Conservation (phyloP, 2,329 filamentous ascomycete genomes). For the Phialemoniopsis sp. region DNA sequence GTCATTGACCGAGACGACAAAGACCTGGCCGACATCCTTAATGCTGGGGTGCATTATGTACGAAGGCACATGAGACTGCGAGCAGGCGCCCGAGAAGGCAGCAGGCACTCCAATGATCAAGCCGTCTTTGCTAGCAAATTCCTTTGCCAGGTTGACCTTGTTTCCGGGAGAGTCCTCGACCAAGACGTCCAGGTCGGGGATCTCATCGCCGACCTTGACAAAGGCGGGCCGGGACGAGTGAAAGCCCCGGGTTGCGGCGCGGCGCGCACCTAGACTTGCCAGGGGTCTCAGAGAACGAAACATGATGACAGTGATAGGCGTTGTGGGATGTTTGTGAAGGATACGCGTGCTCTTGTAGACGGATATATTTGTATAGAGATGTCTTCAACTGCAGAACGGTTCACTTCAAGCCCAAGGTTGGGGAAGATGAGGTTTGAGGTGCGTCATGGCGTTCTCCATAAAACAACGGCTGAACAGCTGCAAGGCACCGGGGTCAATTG, state of each 20-base stretch:
- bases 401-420: no score
- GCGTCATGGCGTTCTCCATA: no score
- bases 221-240: constrained; percentile 58
- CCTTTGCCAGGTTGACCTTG: constrained; percentile 81
- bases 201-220: constrained; percentile 73
- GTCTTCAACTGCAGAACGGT: no score
- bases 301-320: no score
- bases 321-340: no score
- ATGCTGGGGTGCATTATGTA: constrained; percentile 79
- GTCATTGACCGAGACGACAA: constrained; percentile 91
- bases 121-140: constrained; percentile 67
- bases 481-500: no score
- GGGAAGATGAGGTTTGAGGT: no score
- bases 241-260: constrained; percentile 39
- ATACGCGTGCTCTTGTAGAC: no score
- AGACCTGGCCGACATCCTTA: constrained; percentile 77
- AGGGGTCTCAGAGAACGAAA: no score
- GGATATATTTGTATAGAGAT: no score
- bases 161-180: constrained; percentile 85
- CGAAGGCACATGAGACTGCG: constrained; percentile 70
- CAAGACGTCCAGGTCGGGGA: constrained; percentile 74
- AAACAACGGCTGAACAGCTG: no score
- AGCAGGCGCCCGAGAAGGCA: constrained; percentile 62
- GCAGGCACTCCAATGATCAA: constrained; percentile 83
- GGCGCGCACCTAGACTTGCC: neutral